Conservation (phyloP, 2,329 filamentous ascomycete genomes). For the Ophiocordyceps camponoti-floridani region DNA sequence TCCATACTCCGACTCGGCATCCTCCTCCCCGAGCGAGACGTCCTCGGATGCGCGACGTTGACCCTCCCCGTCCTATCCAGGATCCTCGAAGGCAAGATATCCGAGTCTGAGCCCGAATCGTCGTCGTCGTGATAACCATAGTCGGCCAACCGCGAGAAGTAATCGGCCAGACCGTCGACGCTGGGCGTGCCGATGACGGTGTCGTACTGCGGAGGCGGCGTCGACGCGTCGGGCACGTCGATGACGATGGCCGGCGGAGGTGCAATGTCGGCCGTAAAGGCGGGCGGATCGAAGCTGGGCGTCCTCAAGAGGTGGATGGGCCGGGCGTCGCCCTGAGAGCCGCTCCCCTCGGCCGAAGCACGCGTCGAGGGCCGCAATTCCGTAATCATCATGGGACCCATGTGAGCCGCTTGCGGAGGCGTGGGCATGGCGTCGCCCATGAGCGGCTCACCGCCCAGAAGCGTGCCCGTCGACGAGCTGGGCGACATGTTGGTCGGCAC, state of each 20-base stretch:
- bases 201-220: conserved; percentile 75
- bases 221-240: conserved; percentile 24
- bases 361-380: conserved; percentile 5
- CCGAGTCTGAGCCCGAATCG: conserved; percentile 21
- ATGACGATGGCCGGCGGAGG: conserved; percentile 15
- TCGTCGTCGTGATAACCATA: conserved; percentile 34
- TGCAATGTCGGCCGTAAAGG: conserved; percentile 57
- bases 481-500: conserved; percentile 45
- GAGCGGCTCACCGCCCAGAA: conserved; percentile 21
- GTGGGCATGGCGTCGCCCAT: conserved; percentile 19
- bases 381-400: conserved; percentile 8
- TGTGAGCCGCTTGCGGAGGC: conserved; percentile 39
- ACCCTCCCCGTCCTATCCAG: conserved; percentile 34
- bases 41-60: conserved; percentile 38
- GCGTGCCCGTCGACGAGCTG: conserved; percentile 38
- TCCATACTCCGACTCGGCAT: conserved; percentile 40
- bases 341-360: conserved; percentile 2
- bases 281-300: conserved; percentile 75
- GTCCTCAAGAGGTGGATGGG: conserved; percentile 73
- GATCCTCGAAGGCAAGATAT: conserved; percentile 26
- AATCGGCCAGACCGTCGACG: conserved; percentile 61
- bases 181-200: conserved; percentile 52
- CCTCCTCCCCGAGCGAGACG: conserved; percentile 25
- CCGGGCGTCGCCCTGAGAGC: conserved; percentile 23
- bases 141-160: conserved; percentile 65